These are phyloP conservation scores for Zymoseptoria passerinii DNA, from an alignment of 2,329 filamentous ascomycete species.

Conservation along the genomic window DNA sequence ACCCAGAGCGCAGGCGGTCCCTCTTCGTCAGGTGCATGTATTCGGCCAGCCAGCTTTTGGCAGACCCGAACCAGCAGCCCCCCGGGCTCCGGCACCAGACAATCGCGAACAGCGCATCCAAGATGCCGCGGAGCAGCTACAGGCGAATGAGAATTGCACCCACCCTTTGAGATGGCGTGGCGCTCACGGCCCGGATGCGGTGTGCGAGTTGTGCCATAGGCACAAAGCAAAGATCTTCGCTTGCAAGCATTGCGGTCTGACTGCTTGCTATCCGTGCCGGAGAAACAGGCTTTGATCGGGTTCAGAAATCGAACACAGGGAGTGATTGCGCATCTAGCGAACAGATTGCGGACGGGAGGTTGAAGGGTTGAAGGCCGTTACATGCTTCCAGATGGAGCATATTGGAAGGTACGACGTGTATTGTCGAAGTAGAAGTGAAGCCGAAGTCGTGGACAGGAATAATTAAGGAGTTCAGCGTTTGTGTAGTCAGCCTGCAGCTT, in stretches of 20 bases:
- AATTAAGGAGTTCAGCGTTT: background rate
- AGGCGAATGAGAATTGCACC: background rate
- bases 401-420: background rate
- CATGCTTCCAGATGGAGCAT: background rate
- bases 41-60: background rate
- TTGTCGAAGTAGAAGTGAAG: background rate
- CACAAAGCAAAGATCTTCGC: background rate
- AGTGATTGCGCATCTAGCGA: background rate
- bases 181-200: background rate
- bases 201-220: background rate
- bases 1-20: background rate
- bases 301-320: background rate
- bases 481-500: background rate
- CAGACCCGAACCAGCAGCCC: background rate
- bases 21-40: background rate
- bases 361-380: background rate
- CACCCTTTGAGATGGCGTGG: background rate
- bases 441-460: background rate
- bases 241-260: background rate
- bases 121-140: background rate
- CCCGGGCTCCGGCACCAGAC: background rate
- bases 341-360: background rate
- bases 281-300: background rate
- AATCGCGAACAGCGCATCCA: background rate
- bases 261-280: background rate